These are phyloP conservation scores for Lasiosphaeria hispida DNA, from an alignment of 495 filamentous ascomycete genomes.

Conservation along the genomic window DNA sequence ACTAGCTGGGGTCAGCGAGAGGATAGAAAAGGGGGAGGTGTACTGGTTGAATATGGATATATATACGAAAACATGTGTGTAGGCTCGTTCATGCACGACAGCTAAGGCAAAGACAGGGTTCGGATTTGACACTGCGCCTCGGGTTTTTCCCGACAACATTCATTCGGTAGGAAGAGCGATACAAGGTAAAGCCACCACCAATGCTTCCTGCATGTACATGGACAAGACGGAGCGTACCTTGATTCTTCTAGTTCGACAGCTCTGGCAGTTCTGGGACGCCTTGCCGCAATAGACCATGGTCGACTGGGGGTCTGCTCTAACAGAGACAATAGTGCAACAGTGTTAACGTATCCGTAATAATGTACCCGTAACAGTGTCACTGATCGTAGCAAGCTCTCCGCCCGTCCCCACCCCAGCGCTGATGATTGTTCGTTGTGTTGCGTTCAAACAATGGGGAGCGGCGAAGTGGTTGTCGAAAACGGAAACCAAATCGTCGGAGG, in stretches of 20 bases:
- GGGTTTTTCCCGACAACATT: too few relatives aligned
- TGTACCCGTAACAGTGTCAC: too few relatives aligned
- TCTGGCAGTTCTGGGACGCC: slow-evolving; percentile 65
- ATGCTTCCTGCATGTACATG: too few relatives aligned
- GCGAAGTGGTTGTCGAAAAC: slow-evolving; percentile 26
- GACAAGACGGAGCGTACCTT: slow-evolving; percentile 44
- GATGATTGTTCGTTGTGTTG: slow-evolving; percentile 6
- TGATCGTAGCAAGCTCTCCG: slow-evolving; percentile 17
- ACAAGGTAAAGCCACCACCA: too few relatives aligned
- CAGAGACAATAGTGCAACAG: background rate
- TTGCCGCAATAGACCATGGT: slow-evolving; percentile 70
- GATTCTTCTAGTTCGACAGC: slow-evolving; percentile 62
- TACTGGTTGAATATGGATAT: slow-evolving; percentile 1
- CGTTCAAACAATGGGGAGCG: slow-evolving; percentile 14
- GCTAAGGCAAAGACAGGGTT: too few relatives aligned
- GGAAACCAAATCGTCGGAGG: slow-evolving; percentile 30
- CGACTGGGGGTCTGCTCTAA: background rate
- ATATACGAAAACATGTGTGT: background rate
- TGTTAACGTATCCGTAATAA: background rate
- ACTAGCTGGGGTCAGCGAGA: slow-evolving; percentile 42
- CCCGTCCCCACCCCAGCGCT: slow-evolving; percentile 13
- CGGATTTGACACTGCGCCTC: too few relatives aligned
- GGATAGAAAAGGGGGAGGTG: slow-evolving; percentile 4
- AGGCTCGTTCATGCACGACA: too few relatives aligned
- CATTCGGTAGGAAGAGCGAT: too few relatives aligned